phyloP scores from a whole-genome alignment of 257 asterid species.

The Cynanchum wilfordii region DNA sequence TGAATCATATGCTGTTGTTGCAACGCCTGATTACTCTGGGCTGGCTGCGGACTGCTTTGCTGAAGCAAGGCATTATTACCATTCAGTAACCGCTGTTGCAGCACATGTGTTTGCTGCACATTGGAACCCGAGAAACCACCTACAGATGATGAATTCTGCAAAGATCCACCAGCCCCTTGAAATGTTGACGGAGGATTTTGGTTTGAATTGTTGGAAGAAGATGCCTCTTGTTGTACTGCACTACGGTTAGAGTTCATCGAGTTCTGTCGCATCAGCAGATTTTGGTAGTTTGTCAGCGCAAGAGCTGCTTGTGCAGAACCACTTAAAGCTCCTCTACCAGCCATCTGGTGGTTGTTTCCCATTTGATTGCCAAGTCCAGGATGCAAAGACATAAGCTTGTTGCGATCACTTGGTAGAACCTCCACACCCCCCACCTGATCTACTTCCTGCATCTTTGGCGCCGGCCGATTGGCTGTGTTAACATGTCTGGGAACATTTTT shows the following conservation, averaged over 20 bases:
- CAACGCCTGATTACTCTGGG: conserved; percentile 50
- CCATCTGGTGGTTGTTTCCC: conserved; percentile 50
- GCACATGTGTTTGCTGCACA: conserved; percentile 23
- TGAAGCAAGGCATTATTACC: conserved; percentile 33
- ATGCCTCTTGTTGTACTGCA: conserved; percentile 42
- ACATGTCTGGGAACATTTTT: conserved; percentile 55
- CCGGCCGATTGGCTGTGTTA: conserved; percentile 39
- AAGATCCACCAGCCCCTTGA: conserved; percentile 43
- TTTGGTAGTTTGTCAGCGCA: conserved; percentile 64
- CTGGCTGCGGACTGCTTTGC: conserved; percentile 40
- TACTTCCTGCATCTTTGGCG: conserved; percentile 45
- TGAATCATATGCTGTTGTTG: conserved; percentile 80
- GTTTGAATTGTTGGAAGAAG: conserved; percentile 42
- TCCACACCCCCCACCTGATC: conserved; percentile 55
- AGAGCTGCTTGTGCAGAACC: conserved; percentile 77
- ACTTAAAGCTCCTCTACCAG: conserved; percentile 44
- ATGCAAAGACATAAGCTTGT: conserved; percentile 56
- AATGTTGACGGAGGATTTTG: conserved; percentile 36
- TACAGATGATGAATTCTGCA: conserved; percentile 3
- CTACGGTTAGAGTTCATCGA: conserved; percentile 55
- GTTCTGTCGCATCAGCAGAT: conserved; percentile 64
- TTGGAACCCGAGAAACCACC: conserved; percentile 25
- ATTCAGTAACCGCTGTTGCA: conserved; percentile 28
- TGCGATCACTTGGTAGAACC: conserved; percentile 52
- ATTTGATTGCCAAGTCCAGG: conserved; percentile 45